Percentiles rank a stretch among this genome's conserved stretches.
These are phyloP conservation scores for Aspergillus japonicus DNA, from an alignment of 2,329 filamentous ascomycete genomes.

Conservation along the genomic window DNA sequence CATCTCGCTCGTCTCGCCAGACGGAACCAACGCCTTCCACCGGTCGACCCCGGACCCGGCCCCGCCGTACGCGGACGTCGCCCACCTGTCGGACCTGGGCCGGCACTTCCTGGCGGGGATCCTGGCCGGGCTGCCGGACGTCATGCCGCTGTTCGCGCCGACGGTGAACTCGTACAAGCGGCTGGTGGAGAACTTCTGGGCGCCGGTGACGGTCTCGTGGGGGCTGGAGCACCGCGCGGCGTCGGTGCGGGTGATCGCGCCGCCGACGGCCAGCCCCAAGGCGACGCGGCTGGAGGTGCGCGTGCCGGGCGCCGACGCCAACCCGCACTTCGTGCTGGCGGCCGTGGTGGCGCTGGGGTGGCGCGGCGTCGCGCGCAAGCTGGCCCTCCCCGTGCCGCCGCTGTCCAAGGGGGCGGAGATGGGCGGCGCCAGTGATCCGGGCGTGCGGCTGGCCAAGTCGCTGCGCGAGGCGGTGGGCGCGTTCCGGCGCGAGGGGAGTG, in stretches of 20 bases:
- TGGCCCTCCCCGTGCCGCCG: slow-evolving; percentile 77
- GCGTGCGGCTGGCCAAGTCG: slow-evolving; percentile 76
- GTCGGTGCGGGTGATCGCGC: slow-evolving; percentile 83
- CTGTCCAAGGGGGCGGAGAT: slow-evolving; percentile 82
- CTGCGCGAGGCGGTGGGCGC: slow-evolving; percentile 78
- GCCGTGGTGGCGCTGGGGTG: slow-evolving; percentile 86
- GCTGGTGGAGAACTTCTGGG: slow-evolving; percentile 98
- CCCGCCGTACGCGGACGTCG: slow-evolving; percentile 71
- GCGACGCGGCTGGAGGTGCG: slow-evolving; percentile 91
- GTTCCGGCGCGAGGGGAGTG: slow-evolving; percentile 74
- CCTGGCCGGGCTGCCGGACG: slow-evolving; percentile 81
- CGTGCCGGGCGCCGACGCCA: slow-evolving; percentile 90
- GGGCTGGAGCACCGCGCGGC: slow-evolving; percentile 92
- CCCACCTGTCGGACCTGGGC: slow-evolving; percentile 79
- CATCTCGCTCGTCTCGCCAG: slow-evolving; percentile 76
- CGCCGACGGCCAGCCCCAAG: slow-evolving; percentile 78
- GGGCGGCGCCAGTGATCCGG: slow-evolving; percentile 68
- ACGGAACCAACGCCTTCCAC: slow-evolving; percentile 81
- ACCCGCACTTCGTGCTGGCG: slow-evolving; percentile 81
- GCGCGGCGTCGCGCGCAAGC: slow-evolving; percentile 88
- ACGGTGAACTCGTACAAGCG: slow-evolving; percentile 98
- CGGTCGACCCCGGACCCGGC: slow-evolving; percentile 70
- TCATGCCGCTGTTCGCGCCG: slow-evolving; percentile 93
- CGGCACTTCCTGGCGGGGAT: slow-evolving; percentile 91
- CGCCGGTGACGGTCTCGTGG: slow-evolving; percentile 96